A percentile compares a stretch with the other conserved stretches of the same genome.
Evolutionary conservation across 2,329 filamentous ascomycete species (phyloP).

Genomic region (Leptosphaerulina australis): DNA sequence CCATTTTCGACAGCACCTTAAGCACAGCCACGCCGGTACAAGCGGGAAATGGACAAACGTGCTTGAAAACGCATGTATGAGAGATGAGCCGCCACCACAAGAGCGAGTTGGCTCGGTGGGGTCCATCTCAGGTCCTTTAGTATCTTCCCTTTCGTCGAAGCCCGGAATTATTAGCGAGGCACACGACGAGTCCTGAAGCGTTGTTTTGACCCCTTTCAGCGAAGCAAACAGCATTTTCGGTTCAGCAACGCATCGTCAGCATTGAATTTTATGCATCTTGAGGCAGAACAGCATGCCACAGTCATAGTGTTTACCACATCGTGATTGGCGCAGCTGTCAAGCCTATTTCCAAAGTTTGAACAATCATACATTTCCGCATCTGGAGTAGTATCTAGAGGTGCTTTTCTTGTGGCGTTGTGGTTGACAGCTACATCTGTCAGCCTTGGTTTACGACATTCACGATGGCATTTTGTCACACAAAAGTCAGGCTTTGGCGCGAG

Average conservation of each 20-base stretch:
- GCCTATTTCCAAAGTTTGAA: slow-evolving; percentile 1
- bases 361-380: slow-evolving; percentile 4
- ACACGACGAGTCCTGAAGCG: slow-evolving; percentile 46
- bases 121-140: slow-evolving; percentile 39
- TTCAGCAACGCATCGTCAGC: slow-evolving; percentile 20
- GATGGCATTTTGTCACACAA: slow-evolving; percentile 7
- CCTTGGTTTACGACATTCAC: slow-evolving; percentile 3
- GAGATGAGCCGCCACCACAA: slow-evolving; percentile 73
- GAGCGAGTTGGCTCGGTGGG: slow-evolving; percentile 43
- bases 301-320: not conserved
- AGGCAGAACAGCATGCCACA: slow-evolving; percentile 4
- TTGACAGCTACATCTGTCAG: slow-evolving; percentile 1
- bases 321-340: not conserved
- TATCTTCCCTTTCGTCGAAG: slow-evolving; percentile 40
- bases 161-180: slow-evolving; percentile 48
- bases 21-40: slow-evolving; percentile 94
- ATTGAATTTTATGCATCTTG: slow-evolving; percentile 1
- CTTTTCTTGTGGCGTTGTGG: slow-evolving; percentile 5
- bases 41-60: slow-evolving; percentile 99
- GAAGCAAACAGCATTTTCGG: slow-evolving; percentile 30
- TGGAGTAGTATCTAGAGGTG: slow-evolving; percentile 9
- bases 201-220: slow-evolving; percentile 27
- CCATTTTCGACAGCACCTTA: slow-evolving; percentile 96
- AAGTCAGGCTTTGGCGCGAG: slow-evolving; percentile 9
- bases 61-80: slow-evolving; percentile 95